These are phyloP conservation scores for Yamadazyma sp. DNA, from an alignment of 1,139 yeast genomes.

Conservation along the genomic window DNA sequence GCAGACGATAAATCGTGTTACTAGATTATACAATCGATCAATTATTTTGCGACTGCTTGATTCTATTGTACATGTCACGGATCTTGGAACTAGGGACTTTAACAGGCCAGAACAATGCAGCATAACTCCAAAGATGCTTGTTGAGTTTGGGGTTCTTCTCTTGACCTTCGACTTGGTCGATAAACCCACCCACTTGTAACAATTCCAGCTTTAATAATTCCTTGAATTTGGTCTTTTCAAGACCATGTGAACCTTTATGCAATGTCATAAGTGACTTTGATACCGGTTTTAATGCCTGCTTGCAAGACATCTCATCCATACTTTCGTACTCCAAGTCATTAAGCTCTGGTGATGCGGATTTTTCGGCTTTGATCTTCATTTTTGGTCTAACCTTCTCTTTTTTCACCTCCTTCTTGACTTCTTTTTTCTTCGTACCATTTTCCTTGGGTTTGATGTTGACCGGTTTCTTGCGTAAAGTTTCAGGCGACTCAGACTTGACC, in stretches of 20 bases:
- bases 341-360: constrained; percentile 14
- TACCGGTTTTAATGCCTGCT: constrained; percentile 66
- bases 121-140: constrained; percentile 88
- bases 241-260: constrained; percentile 77
- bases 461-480: constrained; percentile 8
- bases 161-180: constrained; percentile 21
- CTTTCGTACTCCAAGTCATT: constrained; percentile 65
- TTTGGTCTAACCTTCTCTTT: constrained; percentile 5
- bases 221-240: constrained; percentile 87
- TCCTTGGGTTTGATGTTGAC: constrained; percentile 4
- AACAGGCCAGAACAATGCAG: constrained; percentile 91
- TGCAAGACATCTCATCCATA: constrained; percentile 78
- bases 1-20: too few species aligned
- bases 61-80: constrained; percentile 79
- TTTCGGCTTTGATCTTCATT: constrained; percentile 15
- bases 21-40: background rate
- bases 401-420: constrained; percentile 4
- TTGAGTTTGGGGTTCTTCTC: constrained; percentile 34
- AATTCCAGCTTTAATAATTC: constrained; percentile 70
- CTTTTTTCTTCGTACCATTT: constrained; percentile 5
- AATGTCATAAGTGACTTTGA: constrained; percentile 70
- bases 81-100: constrained; percentile 81
- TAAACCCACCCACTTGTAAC: constrained; percentile 76
- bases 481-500: constrained; percentile 12
- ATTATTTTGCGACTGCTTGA: constrained; percentile 26